Evolutionary conservation across 2,329 filamentous ascomycete genomes (phyloP).

Genomic region (Clonostachys solani): DNA sequence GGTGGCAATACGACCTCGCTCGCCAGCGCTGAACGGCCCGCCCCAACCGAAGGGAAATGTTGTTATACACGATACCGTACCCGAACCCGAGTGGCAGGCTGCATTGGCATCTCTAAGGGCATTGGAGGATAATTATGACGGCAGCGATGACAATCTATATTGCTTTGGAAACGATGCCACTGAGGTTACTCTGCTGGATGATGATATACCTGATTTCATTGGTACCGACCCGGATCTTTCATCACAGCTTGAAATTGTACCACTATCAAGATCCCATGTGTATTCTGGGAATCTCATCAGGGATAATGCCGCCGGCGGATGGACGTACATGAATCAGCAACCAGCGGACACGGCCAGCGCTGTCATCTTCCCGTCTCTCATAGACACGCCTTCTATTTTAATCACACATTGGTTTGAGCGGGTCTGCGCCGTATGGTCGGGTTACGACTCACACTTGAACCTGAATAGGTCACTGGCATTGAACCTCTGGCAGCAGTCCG

Average conservation of each 20-base stretch:
- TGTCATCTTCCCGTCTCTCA: conserved; percentile 12
- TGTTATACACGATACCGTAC: neutral
- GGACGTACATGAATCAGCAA: neutral
- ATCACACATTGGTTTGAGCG: conserved; percentile 31
- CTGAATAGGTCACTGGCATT: conserved; percentile 30
- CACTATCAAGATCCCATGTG: neutral
- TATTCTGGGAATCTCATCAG: neutral
- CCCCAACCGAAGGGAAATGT: too few species aligned
- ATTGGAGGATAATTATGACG: too few species aligned
- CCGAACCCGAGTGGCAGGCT: neutral
- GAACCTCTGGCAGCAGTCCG: conserved; percentile 27
- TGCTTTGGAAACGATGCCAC: too few species aligned
- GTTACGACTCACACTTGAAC: conserved; percentile 30
- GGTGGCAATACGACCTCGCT: too few species aligned
- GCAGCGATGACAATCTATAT: too few species aligned
- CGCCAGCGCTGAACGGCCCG: too few species aligned
- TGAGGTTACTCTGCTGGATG: too few species aligned
- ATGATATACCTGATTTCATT: neutral
- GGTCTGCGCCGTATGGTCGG: conserved; percentile 35
- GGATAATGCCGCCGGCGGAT: neutral
- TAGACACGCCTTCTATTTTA: conserved; percentile 2
- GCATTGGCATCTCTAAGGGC: too few species aligned
- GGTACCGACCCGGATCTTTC: too few species aligned
- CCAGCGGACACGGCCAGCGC: conserved; percentile 16
- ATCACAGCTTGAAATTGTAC: neutral